Conservation (phyloP, 2,329 filamentous ascomycete species). For the Dothideomycetes sp. region DNA sequence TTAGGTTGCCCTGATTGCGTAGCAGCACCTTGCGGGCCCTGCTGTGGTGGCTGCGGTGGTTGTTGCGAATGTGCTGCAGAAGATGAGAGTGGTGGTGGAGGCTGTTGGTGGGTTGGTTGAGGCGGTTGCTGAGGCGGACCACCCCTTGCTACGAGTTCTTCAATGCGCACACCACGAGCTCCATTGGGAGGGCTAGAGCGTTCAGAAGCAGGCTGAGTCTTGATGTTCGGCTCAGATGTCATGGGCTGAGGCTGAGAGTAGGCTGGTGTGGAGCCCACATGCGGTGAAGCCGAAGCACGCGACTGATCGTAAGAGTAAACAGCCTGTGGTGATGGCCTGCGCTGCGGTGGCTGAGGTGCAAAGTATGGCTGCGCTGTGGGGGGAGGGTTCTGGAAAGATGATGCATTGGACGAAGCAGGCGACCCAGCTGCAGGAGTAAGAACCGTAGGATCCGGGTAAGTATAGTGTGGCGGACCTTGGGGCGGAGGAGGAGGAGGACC, state of each 20-base stretch:
- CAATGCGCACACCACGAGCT: constrained; percentile 23
- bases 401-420: constrained; percentile 33
- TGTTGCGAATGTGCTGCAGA: constrained; percentile 12
- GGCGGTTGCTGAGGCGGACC: constrained; percentile 10
- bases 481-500: neutral
- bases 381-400: constrained; percentile 30
- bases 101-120: constrained; percentile 3
- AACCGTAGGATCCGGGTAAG: constrained; percentile 35
- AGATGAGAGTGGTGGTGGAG: constrained; percentile 10
- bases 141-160: constrained; percentile 25
- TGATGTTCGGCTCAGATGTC: constrained; percentile 21
- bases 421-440: constrained; percentile 36
- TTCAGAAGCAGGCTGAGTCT: constrained; percentile 24
- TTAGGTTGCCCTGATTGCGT: neutral
- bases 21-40: neutral
- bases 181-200: constrained; percentile 29
- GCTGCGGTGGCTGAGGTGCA: constrained; percentile 26
- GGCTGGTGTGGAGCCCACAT: constrained; percentile 23
- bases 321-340: constrained; percentile 34
- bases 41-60: constrained; percentile 7
- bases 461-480: constrained; percentile 25
- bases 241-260: neutral
- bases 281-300: constrained; percentile 34
- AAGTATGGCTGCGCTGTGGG: constrained; percentile 31
- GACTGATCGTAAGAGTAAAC: constrained; percentile 34